Conservation (phyloP, 257 asterid species). For the Solanum gracilifrons region DNA sequence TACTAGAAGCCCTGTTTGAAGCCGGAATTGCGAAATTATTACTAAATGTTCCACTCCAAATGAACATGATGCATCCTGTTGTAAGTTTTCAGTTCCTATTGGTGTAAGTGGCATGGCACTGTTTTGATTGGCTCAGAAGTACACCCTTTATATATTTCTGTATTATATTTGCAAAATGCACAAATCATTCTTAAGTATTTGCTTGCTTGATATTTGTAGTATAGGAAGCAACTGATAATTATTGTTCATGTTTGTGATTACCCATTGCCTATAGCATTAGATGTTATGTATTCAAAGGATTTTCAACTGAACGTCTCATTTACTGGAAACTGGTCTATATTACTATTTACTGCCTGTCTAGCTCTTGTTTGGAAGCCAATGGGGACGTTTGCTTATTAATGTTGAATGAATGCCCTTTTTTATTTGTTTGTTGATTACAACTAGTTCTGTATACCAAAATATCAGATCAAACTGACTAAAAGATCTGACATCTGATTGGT, state of each 20-base stretch:
- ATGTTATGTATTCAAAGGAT: not conserved
- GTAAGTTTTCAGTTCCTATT: not conserved
- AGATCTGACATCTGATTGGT: not conserved
- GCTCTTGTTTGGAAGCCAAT: not conserved
- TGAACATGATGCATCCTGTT: not conserved
- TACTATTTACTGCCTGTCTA: not conserved
- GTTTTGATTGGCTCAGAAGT: not conserved
- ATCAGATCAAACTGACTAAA: not conserved
- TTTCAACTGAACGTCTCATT: not conserved
- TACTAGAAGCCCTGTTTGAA: not conserved
- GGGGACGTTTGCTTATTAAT: not conserved
- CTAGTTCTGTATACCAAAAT: not conserved
- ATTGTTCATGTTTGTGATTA: not conserved
- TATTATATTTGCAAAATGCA: constrained; percentile 3
- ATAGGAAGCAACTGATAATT: not conserved
- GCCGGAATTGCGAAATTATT: not conserved
- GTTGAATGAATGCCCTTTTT: not conserved
- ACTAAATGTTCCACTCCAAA: not conserved
- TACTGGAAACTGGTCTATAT: not conserved
- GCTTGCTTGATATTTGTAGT: constrained; percentile 5
- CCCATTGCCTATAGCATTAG: not conserved
- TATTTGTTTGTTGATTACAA: not conserved
- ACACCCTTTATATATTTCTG: not conserved
- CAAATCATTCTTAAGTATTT: constrained; percentile 7
- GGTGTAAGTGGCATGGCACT: not conserved